Conservation (phyloP, 2,329 filamentous ascomycete species). For the Claviceps sp. region DNA sequence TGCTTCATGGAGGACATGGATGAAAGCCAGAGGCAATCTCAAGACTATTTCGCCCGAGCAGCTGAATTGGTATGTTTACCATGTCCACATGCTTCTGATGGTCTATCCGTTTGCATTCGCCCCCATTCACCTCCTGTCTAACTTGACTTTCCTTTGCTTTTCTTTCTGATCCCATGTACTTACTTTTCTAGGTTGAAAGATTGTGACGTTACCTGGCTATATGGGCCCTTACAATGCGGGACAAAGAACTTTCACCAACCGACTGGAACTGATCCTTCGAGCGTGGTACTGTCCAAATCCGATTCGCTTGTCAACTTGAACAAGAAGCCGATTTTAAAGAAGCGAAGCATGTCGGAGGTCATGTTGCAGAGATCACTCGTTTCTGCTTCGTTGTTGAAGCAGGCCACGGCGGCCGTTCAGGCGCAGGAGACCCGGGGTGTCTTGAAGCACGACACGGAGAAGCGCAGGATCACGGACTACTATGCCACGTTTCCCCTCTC, state of each 20-base stretch:
- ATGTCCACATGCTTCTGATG: not conserved
- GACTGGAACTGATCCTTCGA: conserved; percentile 27
- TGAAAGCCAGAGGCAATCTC: conserved; percentile 77
- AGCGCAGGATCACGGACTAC: conserved; percentile 54
- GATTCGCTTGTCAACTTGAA: conserved; percentile 50
- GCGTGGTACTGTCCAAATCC: conserved; percentile 34
- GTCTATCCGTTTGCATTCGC: no score
- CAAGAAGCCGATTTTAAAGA: conserved; percentile 91
- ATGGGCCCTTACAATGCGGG: conserved; percentile 76
- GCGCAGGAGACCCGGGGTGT: conserved; percentile 54
- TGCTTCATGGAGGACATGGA: conserved; percentile 94
- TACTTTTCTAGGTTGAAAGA: conserved; percentile 66
- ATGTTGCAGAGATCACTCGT: conserved; percentile 86
- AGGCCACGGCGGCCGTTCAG: conserved; percentile 74
- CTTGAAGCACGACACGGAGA: conserved; percentile 42
- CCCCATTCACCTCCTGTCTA: not conserved
- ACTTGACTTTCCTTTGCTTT: conserved; percentile 15
- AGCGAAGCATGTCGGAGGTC: conserved; percentile 88
- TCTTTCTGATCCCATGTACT: not conserved
- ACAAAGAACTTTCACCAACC: conserved; percentile 39
- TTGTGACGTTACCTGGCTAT: conserved; percentile 94
- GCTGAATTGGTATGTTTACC: conserved; percentile 69
- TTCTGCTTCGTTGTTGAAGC: conserved; percentile 76
- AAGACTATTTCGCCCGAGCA: conserved; percentile 82
- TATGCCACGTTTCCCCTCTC: conserved; percentile 52